A percentile compares a stretch with the other conserved stretches of the same genome.
phyloP scores from a whole-genome alignment of 352 stramenopile species.

The Paralagenidium karlingii region DNA sequence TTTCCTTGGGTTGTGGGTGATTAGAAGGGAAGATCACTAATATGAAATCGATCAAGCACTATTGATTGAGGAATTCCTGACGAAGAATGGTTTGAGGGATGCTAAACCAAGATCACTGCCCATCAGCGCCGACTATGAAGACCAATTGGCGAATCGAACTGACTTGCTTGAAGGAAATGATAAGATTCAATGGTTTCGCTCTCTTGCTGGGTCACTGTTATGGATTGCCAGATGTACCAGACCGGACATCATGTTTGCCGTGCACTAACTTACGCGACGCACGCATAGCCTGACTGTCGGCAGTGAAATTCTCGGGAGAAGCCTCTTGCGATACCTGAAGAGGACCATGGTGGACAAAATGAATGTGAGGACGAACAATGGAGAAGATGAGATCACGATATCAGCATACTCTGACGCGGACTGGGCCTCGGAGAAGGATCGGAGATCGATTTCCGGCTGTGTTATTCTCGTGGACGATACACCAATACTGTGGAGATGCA shows the following conservation, averaged over 20 bases:
- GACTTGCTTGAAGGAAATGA: constrained; percentile 10
- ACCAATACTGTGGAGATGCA: not conserved
- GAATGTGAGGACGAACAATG: not conserved
- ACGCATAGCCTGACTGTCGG: constrained; percentile 4
- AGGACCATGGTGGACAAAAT: constrained; percentile 8
- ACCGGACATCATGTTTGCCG: constrained; percentile 11
- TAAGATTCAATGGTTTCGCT: constrained; percentile 2
- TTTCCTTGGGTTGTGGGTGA: not conserved
- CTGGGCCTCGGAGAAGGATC: not conserved
- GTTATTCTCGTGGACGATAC: not conserved
- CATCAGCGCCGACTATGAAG: not conserved
- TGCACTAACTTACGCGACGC: constrained; percentile 15
- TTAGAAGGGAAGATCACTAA: constrained; percentile 5
- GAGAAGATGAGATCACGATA: not conserved
- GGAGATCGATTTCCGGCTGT: not conserved
- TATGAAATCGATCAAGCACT: constrained; percentile 7
- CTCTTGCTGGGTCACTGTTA: constrained; percentile 13
- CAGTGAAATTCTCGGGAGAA: constrained; percentile 13
- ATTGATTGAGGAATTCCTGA: constrained; percentile 2
- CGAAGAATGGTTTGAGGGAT: constrained; percentile 1
- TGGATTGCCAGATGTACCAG: constrained; percentile 10
- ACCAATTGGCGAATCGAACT: not conserved
- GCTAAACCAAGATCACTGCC: constrained; percentile 2
- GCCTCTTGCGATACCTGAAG: constrained; percentile 18
- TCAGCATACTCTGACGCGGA: not conserved